Conservation (phyloP, 495 filamentous ascomycete genomes). For the Talaromyces nanjingensis region DNA sequence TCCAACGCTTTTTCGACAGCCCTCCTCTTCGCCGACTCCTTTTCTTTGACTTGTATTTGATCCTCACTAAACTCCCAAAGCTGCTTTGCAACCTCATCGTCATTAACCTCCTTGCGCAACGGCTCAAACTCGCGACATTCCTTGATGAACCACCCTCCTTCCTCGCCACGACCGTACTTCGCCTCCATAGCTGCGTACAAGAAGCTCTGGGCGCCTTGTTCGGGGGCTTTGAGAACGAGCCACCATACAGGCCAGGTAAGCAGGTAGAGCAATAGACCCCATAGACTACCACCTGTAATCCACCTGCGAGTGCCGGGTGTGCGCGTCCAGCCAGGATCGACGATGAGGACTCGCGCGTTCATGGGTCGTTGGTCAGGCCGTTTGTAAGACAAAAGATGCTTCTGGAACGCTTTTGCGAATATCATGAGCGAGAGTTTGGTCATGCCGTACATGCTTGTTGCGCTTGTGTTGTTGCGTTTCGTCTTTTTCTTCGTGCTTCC, state of each 20-base stretch:
- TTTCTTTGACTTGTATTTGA: slow-evolving; percentile 76
- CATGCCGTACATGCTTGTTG: slow-evolving; percentile 60
- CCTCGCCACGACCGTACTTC: slow-evolving; percentile 46
- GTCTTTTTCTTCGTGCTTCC: slow-evolving; percentile 14
- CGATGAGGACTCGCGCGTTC: slow-evolving; percentile 72
- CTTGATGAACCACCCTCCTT: slow-evolving; percentile 66
- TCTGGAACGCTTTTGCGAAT: slow-evolving; percentile 82
- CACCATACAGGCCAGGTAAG: slow-evolving; percentile 74
- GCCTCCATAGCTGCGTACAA: slow-evolving; percentile 80
- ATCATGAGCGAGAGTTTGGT: slow-evolving; percentile 87
- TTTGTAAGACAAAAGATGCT: slow-evolving; percentile 73
- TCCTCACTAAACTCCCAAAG: slow-evolving; percentile 86
- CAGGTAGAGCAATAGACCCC: slow-evolving; percentile 74
- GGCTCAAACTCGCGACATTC: slow-evolving; percentile 75
- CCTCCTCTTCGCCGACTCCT: slow-evolving; percentile 62
- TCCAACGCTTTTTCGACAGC: slow-evolving; percentile 62
- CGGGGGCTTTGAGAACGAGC: slow-evolving; percentile 76
- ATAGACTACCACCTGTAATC: slow-evolving; percentile 75
- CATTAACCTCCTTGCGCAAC: slow-evolving; percentile 63
- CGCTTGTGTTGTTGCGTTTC: neutral
- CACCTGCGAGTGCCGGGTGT: slow-evolving; percentile 84
- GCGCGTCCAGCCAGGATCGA: slow-evolving; percentile 76
- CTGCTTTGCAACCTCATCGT: slow-evolving; percentile 70
- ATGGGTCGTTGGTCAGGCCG: slow-evolving; percentile 75
- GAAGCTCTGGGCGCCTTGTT: slow-evolving; percentile 80